Evolutionary conservation across 208 protist species (phyloP).

Genomic region (Naegleria gruberi): DNA sequence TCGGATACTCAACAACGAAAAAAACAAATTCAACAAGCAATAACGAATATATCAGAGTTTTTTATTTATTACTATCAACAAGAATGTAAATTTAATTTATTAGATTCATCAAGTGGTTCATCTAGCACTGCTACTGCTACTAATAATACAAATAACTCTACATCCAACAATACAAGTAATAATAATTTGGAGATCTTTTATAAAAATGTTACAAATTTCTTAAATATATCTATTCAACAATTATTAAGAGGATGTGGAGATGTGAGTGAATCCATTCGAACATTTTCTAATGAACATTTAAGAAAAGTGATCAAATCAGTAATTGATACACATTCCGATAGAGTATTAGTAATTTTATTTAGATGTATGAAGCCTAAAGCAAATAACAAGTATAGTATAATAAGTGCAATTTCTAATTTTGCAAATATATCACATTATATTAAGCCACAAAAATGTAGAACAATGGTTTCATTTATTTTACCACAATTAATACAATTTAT

Average conservation of each 20-base stretch:
- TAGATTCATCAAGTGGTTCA: neutral
- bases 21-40: neutral
- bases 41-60: neutral
- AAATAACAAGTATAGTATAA: neutral
- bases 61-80: neutral
- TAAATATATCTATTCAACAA: neutral
- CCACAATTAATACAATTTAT: neutral
- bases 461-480: neutral
- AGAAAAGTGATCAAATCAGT: neutral
- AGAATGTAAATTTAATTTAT: neutral
- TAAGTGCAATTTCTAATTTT: neutral
- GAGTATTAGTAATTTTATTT: constrained; percentile 3
- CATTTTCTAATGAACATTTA: neutral
- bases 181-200: neutral
- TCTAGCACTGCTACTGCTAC: neutral
- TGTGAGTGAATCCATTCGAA: neutral
- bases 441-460: constrained; percentile 16
- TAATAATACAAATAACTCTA: neutral
- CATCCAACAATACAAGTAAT: neutral
- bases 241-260: neutral
- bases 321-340: constrained; percentile 1
- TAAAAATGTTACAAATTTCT: neutral
- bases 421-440: neutral
- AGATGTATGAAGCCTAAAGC: neutral
- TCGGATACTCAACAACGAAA: neutral